These are phyloP conservation scores for Fomitopsis betulina DNA, from an alignment of 1,284 basidiomycete genomes.

Conservation along the genomic window DNA sequence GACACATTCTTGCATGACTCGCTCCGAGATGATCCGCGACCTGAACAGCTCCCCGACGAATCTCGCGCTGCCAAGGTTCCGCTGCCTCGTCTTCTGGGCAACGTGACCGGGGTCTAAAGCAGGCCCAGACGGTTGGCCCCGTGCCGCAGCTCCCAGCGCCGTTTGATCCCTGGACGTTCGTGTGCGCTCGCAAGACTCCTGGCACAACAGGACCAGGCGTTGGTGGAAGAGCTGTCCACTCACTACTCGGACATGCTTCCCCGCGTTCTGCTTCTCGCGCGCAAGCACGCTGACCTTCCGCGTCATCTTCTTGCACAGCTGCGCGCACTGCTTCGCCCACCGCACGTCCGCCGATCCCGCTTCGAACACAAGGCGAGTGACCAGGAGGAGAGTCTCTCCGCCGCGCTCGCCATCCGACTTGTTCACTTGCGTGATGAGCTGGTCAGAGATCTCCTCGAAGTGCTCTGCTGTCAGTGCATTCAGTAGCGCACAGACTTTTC, in stretches of 20 bases:
- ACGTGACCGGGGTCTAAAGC: constrained; percentile 70
- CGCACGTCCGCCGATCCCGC: constrained; percentile 86
- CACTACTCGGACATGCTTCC: constrained; percentile 87
- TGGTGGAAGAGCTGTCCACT: constrained; percentile 92
- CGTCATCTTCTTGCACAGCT: constrained; percentile 85
- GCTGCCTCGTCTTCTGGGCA: constrained; percentile 82
- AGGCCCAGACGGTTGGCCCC: constrained; percentile 75
- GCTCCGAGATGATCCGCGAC: constrained; percentile 55
- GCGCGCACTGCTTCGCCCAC: constrained; percentile 97
- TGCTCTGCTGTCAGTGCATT: constrained; percentile 98
- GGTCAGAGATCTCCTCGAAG: constrained; percentile 82
- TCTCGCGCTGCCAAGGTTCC: constrained; percentile 93
- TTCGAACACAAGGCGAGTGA: constrained; percentile 95
- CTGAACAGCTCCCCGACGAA: constrained; percentile 99
- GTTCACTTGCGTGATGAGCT: constrained; percentile 76
- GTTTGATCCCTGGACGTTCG: constrained; percentile 59
- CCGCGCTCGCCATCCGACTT: constrained; percentile 90
- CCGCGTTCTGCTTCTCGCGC: constrained; percentile 70
- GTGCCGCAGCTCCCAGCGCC: constrained; percentile 41
- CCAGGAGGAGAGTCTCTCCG: constrained; percentile 92
- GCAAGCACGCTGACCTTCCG: constrained; percentile 70
- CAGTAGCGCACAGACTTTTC: constrained; percentile 78
- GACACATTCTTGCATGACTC: constrained; percentile 88
- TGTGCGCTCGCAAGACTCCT: constrained; percentile 88
- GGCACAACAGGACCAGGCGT: constrained; percentile 70